Evolutionary conservation across 495 filamentous ascomycete genomes (phyloP).

Genomic region (Endocarpon pusillum): DNA sequence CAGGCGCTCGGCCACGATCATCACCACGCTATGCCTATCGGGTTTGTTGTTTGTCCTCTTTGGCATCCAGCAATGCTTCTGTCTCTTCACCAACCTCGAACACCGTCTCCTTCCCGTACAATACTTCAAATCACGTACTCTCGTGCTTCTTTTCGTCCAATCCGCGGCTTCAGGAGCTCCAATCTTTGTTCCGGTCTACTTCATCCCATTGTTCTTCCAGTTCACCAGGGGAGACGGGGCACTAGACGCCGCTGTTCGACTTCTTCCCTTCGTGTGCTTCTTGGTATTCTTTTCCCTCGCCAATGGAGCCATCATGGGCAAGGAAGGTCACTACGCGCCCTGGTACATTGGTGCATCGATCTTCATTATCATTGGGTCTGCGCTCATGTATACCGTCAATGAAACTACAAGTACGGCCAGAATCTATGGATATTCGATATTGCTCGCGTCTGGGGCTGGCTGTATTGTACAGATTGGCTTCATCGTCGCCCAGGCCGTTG

Average conservation of each 20-base stretch:
- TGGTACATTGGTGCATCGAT: constrained; percentile 32
- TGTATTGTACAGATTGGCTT: constrained; percentile 29
- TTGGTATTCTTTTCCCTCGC: constrained; percentile 20
- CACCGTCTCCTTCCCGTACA: constrained; percentile 32
- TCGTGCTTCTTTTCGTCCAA: constrained; percentile 27
- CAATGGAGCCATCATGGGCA: constrained; percentile 28
- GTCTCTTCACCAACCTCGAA: constrained; percentile 24
- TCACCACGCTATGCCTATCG: not conserved
- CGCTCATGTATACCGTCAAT: constrained; percentile 27
- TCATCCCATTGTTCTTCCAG: constrained; percentile 33
- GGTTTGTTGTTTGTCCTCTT: constrained; percentile 11
- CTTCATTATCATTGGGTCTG: constrained; percentile 24
- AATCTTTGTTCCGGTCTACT: constrained; percentile 29
- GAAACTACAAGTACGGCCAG: constrained; percentile 3
- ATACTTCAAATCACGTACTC: constrained; percentile 17
- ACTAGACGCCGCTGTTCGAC: constrained; percentile 21
- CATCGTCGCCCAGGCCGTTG: constrained; percentile 31
- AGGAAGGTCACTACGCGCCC: constrained; percentile 34
- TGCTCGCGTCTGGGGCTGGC: constrained; percentile 33
- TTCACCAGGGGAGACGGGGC: constrained; percentile 23
- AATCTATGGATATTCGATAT: constrained; percentile 6
- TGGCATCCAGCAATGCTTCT: constrained; percentile 26
- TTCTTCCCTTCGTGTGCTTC: constrained; percentile 14
- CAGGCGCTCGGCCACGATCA: too few relatives aligned
- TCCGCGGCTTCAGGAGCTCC: constrained; percentile 13